Evolutionary conservation across 352 stramenopile species (phyloP).

Genomic region (Phytophthora citricola): DNA sequence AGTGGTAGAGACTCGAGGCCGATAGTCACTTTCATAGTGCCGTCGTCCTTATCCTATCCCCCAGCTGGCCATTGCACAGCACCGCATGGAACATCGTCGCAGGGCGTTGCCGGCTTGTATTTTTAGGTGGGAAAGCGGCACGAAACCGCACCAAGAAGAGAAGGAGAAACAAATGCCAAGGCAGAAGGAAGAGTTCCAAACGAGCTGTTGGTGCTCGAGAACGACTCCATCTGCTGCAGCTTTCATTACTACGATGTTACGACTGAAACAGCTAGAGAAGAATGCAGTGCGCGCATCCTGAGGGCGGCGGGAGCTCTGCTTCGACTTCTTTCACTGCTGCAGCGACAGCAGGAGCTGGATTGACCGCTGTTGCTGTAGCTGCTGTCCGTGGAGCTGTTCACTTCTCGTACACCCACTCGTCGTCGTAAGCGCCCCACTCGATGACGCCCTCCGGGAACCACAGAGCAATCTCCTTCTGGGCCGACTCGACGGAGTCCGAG

Average conservation of each 20-base stretch:
- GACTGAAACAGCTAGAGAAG: conserved; percentile 17
- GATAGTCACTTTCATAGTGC: conserved; percentile 14
- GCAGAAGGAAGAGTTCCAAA: background rate
- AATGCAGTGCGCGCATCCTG: conserved; percentile 23
- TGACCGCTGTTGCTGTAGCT: too few species aligned
- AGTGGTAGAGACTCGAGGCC: conserved; percentile 31
- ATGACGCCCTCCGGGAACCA: conserved; percentile 97
- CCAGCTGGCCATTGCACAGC: conserved; percentile 5
- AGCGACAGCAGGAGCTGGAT: background rate
- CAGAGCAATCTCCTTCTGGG: conserved; percentile 97
- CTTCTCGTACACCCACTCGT: conserved; percentile 97
- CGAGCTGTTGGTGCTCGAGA: background rate
- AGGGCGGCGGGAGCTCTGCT: conserved; percentile 9
- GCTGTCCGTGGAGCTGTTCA: conserved; percentile 36
- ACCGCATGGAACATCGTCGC: conserved; percentile 21
- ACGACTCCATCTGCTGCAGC: background rate
- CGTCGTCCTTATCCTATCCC: conserved; percentile 26
- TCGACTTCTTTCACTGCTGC: conserved; percentile 16
- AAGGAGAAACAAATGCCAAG: conserved; percentile 16
- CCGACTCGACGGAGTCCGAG: conserved; percentile 96
- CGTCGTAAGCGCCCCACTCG: conserved; percentile 91
- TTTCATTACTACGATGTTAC: conserved; percentile 17
- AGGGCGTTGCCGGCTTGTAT: conserved; percentile 18
- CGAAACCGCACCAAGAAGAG: background rate
- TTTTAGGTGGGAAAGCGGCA: background rate